Percentiles rank a stretch among this genome's conserved stretches.
Conservation (phyloP, 225 moss, liverwort and hornwort genomes). For the Marchantia paleacea region DNA sequence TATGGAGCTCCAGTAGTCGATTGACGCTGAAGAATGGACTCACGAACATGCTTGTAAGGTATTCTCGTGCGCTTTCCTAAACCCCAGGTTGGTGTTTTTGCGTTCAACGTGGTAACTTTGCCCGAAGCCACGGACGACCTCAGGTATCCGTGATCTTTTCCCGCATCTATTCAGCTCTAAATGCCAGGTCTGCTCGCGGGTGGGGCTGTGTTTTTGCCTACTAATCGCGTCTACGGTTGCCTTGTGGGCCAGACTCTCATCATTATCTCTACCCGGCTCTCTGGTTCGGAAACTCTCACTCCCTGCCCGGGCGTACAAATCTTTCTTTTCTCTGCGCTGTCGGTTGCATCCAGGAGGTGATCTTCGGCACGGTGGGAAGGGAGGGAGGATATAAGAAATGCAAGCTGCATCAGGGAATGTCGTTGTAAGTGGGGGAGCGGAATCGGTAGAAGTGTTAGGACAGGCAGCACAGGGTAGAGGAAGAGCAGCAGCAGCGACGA, state of each 20-base stretch:
- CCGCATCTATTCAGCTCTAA: too few relatives aligned
- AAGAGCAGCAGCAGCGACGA: conserved; percentile 14
- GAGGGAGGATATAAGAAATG: conserved; percentile 14
- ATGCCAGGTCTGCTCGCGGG: too few relatives aligned
- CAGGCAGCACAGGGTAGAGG: conserved; percentile 7
- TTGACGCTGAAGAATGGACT: too few relatives aligned
- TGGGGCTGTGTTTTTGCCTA: too few relatives aligned
- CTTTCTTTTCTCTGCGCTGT: neutral
- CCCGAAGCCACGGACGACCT: too few relatives aligned
- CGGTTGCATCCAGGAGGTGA: neutral
- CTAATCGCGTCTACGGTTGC: too few relatives aligned
- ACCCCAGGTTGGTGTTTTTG: too few relatives aligned
- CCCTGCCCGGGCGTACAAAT: neutral
- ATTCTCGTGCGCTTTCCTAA: too few relatives aligned
- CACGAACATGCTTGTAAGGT: too few relatives aligned
- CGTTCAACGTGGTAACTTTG: too few relatives aligned
- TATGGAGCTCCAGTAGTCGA: neutral
- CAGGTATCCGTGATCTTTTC: too few relatives aligned
- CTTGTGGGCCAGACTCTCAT: neutral
- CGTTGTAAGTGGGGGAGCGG: conserved; percentile 1
- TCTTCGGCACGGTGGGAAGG: neutral
- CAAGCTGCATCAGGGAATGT: conserved; percentile 16
- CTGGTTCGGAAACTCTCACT: neutral
- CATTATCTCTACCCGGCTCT: neutral
- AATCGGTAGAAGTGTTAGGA: conserved; percentile 8